Conservation (phyloP, 2,329 filamentous ascomycete genomes). For the Colletotrichum filicis region DNA sequence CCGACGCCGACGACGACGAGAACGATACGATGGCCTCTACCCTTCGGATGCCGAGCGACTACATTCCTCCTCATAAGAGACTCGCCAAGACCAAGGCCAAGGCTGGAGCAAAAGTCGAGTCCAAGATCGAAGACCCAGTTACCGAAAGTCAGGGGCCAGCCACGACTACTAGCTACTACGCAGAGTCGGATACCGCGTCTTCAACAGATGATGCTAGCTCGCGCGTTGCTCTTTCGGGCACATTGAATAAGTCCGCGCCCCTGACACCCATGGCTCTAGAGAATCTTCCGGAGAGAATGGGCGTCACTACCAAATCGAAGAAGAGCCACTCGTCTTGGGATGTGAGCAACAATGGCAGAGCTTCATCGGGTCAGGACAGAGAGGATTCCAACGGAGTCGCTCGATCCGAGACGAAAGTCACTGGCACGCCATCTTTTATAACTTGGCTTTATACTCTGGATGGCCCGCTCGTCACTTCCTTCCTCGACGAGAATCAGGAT, state of each 20-base stretch:
- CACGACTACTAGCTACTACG: not conserved
- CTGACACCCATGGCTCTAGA: slow-evolving; percentile 1
- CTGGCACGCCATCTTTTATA: not conserved
- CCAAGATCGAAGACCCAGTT: not conserved
- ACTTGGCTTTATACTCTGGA: slow-evolving; percentile 7
- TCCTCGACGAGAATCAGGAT: slow-evolving; percentile 28
- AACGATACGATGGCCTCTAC: not conserved
- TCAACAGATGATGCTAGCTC: not conserved
- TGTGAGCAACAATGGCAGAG: slow-evolving; percentile 7
- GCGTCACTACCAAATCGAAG: not conserved
- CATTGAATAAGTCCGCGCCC: not conserved
- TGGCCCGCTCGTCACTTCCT: not conserved
- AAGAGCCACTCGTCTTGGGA: slow-evolving; percentile 29
- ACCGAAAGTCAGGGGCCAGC: not conserved
- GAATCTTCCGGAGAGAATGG: not conserved
- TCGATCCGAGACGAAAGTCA: fast-evolving
- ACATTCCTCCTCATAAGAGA: slow-evolving; percentile 4
- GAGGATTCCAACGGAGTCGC: not conserved
- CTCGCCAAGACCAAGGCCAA: not conserved
- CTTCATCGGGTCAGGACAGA: not conserved
- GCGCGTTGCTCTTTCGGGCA: not conserved
- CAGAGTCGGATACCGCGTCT: not conserved
- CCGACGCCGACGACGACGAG: not conserved
- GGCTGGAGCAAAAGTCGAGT: not conserved
- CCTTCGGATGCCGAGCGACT: not conserved